Percentiles rank a stretch among this genome's conserved stretches.
These are phyloP conservation scores for Saccharomycopsis babjevae DNA, from an alignment of 805 yeast species.

Conservation along the genomic window DNA sequence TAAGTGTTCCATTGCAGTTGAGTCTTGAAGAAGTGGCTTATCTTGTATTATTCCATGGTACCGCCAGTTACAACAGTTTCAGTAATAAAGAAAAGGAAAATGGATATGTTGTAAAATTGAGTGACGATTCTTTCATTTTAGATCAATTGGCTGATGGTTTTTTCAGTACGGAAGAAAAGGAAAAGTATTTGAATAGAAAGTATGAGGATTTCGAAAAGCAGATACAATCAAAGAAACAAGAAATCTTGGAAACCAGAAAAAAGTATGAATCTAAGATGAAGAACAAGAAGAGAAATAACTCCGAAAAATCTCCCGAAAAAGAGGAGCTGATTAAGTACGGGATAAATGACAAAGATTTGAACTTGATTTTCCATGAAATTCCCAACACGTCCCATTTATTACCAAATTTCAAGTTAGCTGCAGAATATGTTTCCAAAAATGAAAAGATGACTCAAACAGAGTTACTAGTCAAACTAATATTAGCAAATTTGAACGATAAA, in stretches of 20 bases:
- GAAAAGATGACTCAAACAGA: background rate
- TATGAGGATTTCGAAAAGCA: constrained; percentile 17
- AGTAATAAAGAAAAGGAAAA: background rate
- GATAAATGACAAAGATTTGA: constrained; percentile 5
- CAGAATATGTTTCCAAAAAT: background rate
- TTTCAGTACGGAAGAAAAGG: constrained; percentile 15
- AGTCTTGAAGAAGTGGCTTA: constrained; percentile 65
- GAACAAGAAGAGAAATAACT: background rate
- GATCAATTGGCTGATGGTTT: constrained; percentile 11
- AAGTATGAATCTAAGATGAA: constrained; percentile 3
- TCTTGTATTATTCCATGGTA: constrained; percentile 32
- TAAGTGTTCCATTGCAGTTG: constrained; percentile 73
- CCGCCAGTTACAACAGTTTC: background rate
- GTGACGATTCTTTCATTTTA: constrained; percentile 31
- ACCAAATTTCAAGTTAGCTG: constrained; percentile 10
- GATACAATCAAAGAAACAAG: constrained; percentile 15
- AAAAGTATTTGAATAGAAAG: constrained; percentile 4
- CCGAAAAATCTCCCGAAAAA: constrained; percentile 5
- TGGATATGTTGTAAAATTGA: constrained; percentile 30
- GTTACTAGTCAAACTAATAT: background rate
- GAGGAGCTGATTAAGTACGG: background rate
- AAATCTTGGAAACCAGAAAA: constrained; percentile 18
- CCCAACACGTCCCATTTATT: constrained; percentile 2
- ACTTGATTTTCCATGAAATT: constrained; percentile 9
- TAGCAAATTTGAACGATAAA: background rate